Base-by-base conservation (phyloP, 2,329 filamentous ascomycete genomes). In the Aureobasidium sp. region DNA sequence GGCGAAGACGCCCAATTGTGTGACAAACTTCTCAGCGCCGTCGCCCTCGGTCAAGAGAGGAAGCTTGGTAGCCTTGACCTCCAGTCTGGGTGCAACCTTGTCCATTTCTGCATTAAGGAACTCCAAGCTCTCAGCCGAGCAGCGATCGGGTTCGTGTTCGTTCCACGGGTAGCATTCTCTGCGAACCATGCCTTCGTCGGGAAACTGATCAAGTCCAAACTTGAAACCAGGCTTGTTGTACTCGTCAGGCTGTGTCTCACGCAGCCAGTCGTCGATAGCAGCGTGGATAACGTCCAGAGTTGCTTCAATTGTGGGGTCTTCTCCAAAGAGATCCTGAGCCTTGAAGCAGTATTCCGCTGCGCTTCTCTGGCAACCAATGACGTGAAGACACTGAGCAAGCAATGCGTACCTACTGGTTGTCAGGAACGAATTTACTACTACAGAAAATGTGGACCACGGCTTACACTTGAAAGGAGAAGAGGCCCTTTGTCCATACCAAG, bases 1-100 rank as follows among this genome's bases (percentile, higher is more conserved):
- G 6, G 90, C 91, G 66, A 97, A 97, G 3, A 98, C 78, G 4
- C 93, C 93, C 0, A 98, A 79, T 68, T 98, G 93, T 60, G 83
- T 84, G 4, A 79, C 84, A 7, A 75, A 16, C 72, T 49, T 59
- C 24, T 56, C 45, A 32, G 57, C 55, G 21, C 53, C 56, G 21
- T 61, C 58, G 22, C 59, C 61, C 14, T 60, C 61, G 25, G 59
- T 62, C 21, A 97, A 71, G 0, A 87, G 74, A 1, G 91, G 93
- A 4, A 98, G 72, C 27, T 84, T 79, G 0, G 89, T 83, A 3
- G 85, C 84, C 55, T 81, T 79, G 25, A 95, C 86, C 58, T 88
- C 86, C 56, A 91, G 87, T 63, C 89, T 91, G 1, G 89, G 86
- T 1, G 90, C 89, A 53, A 89, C 82, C 2, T 71, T 68, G 22